Conservation (phyloP, 2,329 filamentous ascomycete species). For the Talaromyces sp. region DNA sequence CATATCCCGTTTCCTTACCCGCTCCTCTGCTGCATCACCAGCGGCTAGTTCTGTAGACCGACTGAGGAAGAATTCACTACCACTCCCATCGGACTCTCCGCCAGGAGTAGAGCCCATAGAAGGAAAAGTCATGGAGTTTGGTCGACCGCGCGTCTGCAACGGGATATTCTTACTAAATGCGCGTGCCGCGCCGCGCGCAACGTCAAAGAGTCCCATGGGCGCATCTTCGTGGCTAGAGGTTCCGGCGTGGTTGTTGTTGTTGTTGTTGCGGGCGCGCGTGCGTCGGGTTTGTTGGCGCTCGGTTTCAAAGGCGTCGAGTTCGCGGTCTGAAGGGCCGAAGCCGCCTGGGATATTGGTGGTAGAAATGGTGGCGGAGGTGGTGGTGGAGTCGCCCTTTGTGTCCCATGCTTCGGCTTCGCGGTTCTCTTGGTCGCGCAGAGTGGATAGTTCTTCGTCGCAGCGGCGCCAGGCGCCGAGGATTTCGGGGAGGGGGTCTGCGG, state of each 20-base stretch:
- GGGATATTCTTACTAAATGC: constrained; percentile 45
- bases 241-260: too few species aligned
- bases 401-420: constrained; percentile 55
- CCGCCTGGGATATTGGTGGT: constrained; percentile 35
- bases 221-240: too few species aligned
- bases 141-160: constrained; percentile 22
- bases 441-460: constrained; percentile 55
- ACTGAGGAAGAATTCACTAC: constrained; percentile 13
- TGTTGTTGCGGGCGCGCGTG: constrained; percentile 18
- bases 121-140: background rate
- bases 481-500: constrained; percentile 50
- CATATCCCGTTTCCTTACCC: constrained; percentile 47
- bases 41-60: background rate
- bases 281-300: constrained; percentile 33
- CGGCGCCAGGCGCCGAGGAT: constrained; percentile 58
- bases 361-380: constrained; percentile 16
- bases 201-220: constrained; percentile 48
- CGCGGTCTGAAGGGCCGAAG: constrained; percentile 38
- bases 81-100: background rate
- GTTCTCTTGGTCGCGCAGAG: constrained; percentile 48
- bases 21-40: constrained; percentile 17
- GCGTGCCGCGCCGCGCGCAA: constrained; percentile 44
- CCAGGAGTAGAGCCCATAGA: background rate
- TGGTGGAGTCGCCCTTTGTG: constrained; percentile 44
- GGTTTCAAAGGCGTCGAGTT: constrained; percentile 41